Conservation (phyloP, 2,329 filamentous ascomycete species). For the Teratosphaeriaceae sp. region DNA sequence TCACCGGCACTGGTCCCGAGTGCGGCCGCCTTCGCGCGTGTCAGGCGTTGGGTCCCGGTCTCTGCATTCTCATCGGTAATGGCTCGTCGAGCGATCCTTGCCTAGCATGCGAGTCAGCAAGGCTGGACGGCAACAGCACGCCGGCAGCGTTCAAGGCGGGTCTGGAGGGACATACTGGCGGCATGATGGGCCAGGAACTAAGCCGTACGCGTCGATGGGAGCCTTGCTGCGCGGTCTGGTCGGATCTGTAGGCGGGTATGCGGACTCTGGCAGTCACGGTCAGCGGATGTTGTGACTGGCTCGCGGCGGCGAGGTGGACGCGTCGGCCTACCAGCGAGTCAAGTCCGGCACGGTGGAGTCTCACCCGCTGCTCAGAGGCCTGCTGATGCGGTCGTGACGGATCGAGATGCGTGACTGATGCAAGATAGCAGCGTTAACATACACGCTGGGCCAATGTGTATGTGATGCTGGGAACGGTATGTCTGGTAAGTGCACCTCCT, state of each 20-base stretch:
- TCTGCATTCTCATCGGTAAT: conserved; percentile 93
- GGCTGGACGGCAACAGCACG: conserved; percentile 10
- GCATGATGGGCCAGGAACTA: conserved; percentile 24
- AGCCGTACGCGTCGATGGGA: conserved; percentile 1
- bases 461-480: conserved; percentile 14
- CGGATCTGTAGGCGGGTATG: not conserved
- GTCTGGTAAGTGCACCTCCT: conserved; percentile 8
- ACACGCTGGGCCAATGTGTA: conserved; percentile 17
- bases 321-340: conserved; percentile 9
- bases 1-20: conserved; percentile 53
- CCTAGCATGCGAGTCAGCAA: conserved; percentile 46
- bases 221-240: not conserved
- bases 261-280: conserved; percentile 19
- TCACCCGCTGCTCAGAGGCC: conserved; percentile 15
- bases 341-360: conserved; percentile 9
- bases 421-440: conserved; percentile 25
- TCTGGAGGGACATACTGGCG: conserved; percentile 26
- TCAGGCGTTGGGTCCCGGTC: conserved; percentile 69
- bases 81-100: conserved; percentile 67
- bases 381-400: conserved; percentile 14
- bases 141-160: conserved; percentile 6
- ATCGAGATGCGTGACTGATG: conserved; percentile 18
- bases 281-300: conserved; percentile 19
- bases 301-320: conserved; percentile 8
- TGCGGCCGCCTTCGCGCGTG: conserved; percentile 83